Percentiles rank a stretch among this genome's conserved stretches.
Conservation (phyloP, 169 alveolate genomes). For the Eimeria tenella region DNA sequence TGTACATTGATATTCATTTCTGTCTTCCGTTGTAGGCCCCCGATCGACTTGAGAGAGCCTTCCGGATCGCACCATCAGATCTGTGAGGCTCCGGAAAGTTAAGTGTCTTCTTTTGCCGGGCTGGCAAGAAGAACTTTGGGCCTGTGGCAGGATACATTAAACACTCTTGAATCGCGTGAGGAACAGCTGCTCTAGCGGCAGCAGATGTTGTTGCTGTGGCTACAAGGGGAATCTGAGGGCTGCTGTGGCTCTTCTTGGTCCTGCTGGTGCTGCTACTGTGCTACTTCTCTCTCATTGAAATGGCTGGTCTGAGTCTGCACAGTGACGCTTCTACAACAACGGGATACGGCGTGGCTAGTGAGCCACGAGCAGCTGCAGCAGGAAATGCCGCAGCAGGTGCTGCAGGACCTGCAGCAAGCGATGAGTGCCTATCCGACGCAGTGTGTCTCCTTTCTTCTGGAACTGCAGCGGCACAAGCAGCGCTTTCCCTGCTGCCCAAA, state of each 20-base stretch:
- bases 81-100: no score
- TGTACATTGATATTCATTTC: no score
- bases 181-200: no score
- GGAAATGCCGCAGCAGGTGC: background rate
- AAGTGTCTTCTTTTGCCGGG: no score
- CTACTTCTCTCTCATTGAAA: background rate
- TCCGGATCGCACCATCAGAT: no score
- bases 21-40: no score
- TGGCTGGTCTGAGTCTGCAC: background rate
- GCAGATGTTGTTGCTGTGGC: no score
- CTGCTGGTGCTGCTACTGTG: background rate
- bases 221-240: background rate
- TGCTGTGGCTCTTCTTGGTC: background rate
- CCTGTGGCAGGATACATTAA: no score
- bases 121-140: no score
- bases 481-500: background rate
- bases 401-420: background rate
- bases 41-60: no score
- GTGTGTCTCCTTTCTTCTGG: conserved; percentile 13
- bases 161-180: no score
- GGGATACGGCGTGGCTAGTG: background rate
- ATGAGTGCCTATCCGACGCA: background rate
- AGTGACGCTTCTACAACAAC: background rate
- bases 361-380: background rate
- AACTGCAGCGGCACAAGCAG: conserved; percentile 39